Conservation (phyloP, 2,329 filamentous ascomycete species). For the Pezicula carpinea region DNA sequence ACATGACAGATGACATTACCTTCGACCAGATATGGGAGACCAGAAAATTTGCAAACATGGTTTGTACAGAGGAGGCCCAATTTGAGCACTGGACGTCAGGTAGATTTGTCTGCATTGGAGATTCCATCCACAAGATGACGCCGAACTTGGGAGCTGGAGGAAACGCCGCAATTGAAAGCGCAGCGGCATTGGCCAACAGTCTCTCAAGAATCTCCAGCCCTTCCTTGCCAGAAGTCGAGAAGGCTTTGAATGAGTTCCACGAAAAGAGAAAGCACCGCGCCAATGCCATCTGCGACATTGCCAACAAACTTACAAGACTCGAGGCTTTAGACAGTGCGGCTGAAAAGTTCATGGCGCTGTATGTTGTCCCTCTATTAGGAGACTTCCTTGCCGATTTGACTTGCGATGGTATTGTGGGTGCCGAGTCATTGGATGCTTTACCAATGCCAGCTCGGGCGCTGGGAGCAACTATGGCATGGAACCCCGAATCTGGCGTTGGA, state of each 20-base stretch:
- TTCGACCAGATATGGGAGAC: slow-evolving; percentile 8
- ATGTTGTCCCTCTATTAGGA: slow-evolving; percentile 14
- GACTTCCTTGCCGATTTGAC: slow-evolving; percentile 16
- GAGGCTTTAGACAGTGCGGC: slow-evolving; percentile 13
- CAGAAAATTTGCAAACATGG: slow-evolving; percentile 5
- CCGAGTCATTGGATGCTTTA: slow-evolving; percentile 25
- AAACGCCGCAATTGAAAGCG: slow-evolving; percentile 34
- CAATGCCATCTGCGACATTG: slow-evolving; percentile 13
- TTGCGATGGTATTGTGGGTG: slow-evolving; percentile 16
- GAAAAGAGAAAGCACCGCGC: slow-evolving; percentile 16
- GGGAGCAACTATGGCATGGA: slow-evolving; percentile 25
- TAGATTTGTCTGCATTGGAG: slow-evolving; percentile 14
- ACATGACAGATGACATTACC: slow-evolving; percentile 6
- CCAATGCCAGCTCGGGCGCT: slow-evolving; percentile 21
- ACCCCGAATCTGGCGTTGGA: slow-evolving; percentile 22
- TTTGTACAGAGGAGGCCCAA: slow-evolving; percentile 10
- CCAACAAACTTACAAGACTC: slow-evolving; percentile 19
- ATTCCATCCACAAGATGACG: slow-evolving; percentile 17
- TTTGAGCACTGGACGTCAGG: slow-evolving; percentile 12
- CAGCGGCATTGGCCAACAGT: slow-evolving; percentile 28
- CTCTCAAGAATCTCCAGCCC: slow-evolving; percentile 10
- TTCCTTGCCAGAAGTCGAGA: slow-evolving; percentile 2
- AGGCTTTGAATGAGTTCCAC: slow-evolving; percentile 10
- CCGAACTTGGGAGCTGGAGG: slow-evolving; percentile 30
- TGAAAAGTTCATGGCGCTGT: slow-evolving; percentile 15